A percentile compares a stretch with the other conserved stretches of the same genome.
phyloP scores from a whole-genome alignment of 2,329 filamentous ascomycete genomes.

The Stachybotrys chartarum region DNA sequence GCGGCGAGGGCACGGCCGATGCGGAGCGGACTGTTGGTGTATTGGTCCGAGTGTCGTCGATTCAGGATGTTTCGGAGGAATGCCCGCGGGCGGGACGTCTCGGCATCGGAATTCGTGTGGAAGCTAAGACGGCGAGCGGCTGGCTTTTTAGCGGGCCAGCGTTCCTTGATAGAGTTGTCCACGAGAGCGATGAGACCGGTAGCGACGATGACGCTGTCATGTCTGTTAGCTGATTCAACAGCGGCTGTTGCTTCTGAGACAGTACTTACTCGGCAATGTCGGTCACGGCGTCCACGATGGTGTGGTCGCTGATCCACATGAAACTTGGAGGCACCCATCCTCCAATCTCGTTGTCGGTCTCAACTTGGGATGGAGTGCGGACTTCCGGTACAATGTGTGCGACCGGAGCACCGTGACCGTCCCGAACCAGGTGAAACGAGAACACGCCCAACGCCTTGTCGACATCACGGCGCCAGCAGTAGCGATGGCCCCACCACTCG shows the following conservation, averaged over 20 bases:
- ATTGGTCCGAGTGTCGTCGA: slow-evolving; percentile 31
- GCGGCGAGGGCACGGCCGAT: slow-evolving; percentile 27
- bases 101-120: slow-evolving; percentile 13
- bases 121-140: slow-evolving; percentile 16
- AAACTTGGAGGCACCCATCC: slow-evolving; percentile 88
- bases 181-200: slow-evolving; percentile 85
- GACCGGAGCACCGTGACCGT: slow-evolving; percentile 54
- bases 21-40: slow-evolving; percentile 26
- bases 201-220: slow-evolving; percentile 71
- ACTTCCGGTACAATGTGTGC: slow-evolving; percentile 82
- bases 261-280: slow-evolving; percentile 77
- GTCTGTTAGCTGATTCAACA: slow-evolving; percentile 12
- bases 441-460: slow-evolving; percentile 61
- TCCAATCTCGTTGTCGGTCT: slow-evolving; percentile 67
- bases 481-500: slow-evolving; percentile 84
- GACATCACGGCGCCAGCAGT: slow-evolving; percentile 75
- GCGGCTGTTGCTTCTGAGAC: slow-evolving; percentile 1
- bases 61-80: slow-evolving; percentile 33
- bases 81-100: slow-evolving; percentile 16
- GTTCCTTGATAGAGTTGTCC: slow-evolving; percentile 82
- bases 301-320: slow-evolving; percentile 79
- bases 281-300: slow-evolving; percentile 59
- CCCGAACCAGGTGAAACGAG: slow-evolving; percentile 73
- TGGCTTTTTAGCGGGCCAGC: slow-evolving; percentile 52
- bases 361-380: slow-evolving; percentile 61